Base-by-base conservation (phyloP, 495 filamentous ascomycete species). In the Annulohypoxylon nitens region DNA sequence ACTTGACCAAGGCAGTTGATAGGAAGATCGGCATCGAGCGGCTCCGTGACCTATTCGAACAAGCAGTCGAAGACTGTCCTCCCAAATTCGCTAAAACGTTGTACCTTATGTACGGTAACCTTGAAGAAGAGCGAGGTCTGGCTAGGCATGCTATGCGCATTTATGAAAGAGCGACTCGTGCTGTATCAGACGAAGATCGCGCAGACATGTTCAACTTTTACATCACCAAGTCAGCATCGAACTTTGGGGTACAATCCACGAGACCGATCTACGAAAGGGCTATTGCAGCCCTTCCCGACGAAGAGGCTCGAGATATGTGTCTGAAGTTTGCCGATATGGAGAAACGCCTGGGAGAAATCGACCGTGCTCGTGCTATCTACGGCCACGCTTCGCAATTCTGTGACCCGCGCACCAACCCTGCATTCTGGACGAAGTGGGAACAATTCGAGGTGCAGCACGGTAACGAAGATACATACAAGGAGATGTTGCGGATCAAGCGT, bases 251-350 rank as follows among this genome's bases (percentile, higher is more conserved):
- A 23, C 92, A 96, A 1, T 98, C 96, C 6, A 97, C 96, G n/a
- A 87, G 96, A 39, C 90, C 93, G 0, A 98, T 99, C 79, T 99
- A 99, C 84, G 96, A 98, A 81, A 90, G 94, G 51, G 95, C 95
- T 18, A 97, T 99, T 61, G 90, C 92, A 4, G 92, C 94, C 25
- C 85, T 99, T 30, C 96, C 97, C 0, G 97, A 99, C 79, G 91
- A 89, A 75, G 96, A 98, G 83, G 96, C 96, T 4, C 91, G 92
- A 76, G 93, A 97, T 73, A 99, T 98, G 97, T 98, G 97, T 82
- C 89, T 98, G 76, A 98, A 98, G 78, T 99, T 98, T 71, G 97
- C 96, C 8, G 96, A 99, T 79, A 98, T 98, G 97, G 96, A 99
- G 86, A 89, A 97, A 74, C 81, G 96, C 18, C 89, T 99, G 0